A percentile compares a stretch with the other conserved stretches of the same genome.
Conservation (phyloP, 176 grass and related monocot species). For the Carex pumila region DNA sequence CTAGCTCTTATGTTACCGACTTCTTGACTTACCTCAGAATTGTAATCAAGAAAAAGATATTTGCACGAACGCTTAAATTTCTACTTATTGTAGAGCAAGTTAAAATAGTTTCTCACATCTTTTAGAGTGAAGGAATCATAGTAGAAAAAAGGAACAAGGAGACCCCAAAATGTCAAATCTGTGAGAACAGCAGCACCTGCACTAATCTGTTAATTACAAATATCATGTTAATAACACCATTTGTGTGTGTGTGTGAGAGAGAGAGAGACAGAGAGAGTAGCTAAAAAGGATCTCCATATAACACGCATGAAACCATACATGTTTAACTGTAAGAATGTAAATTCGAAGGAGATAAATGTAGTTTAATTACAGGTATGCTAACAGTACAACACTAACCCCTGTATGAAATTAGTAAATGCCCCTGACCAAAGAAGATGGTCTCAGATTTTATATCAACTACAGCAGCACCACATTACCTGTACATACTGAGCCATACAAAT, state of each 20-base stretch:
- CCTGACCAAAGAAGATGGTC: neutral
- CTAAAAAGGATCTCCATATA: neutral
- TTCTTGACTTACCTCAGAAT: neutral
- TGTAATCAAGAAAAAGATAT: neutral
- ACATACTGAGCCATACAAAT: neutral
- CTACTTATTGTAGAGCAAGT: neutral
- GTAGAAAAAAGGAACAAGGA: slow-evolving; percentile 78
- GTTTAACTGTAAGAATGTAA: neutral
- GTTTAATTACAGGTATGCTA: neutral
- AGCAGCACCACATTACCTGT: neutral
- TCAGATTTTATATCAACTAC: neutral
- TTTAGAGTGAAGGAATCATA: slow-evolving; percentile 42
- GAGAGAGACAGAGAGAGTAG: neutral
- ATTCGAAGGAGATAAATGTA: neutral
- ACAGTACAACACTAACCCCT: neutral
- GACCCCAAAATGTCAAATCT: slow-evolving; percentile 69
- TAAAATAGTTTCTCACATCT: slow-evolving; percentile 34
- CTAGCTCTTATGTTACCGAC: neutral
- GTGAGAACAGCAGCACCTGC: slow-evolving; percentile 76
- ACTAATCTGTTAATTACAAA: slow-evolving; percentile 47
- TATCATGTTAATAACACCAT: neutral
- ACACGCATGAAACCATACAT: neutral
- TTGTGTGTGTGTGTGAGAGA: neutral
- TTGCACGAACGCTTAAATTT: slow-evolving; percentile 6
- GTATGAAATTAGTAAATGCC: neutral